Evolutionary conservation across 345 rosid species (phyloP), one percentile per base, ranked within the genome.

Genomic region (Mangifera indica): DNA sequence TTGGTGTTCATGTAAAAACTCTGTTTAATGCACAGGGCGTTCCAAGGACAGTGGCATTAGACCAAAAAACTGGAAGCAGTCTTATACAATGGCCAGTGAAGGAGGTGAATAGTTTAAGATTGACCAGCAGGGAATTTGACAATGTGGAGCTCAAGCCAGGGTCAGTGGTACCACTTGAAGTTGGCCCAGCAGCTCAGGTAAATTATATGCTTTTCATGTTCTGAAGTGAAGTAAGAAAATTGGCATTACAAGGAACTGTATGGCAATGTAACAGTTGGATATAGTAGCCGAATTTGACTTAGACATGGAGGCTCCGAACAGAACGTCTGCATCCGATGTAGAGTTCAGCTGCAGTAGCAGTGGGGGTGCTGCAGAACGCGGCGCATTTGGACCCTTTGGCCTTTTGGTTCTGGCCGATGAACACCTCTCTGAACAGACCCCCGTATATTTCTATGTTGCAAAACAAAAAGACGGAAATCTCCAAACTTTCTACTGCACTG

Each of bases 361-460:
- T 6, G 78, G 82, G 1, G 93, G 97, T 25, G 85, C 93, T 24
- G 71, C 84, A 25, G 81, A 83, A 15, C 92, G 93, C 7, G 89
- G 90, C 3, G 88, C 96, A 10, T 62, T 92, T 51, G 99, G 99
- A 60, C 99, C 99, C 3, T 95, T 95, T 29, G 99, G 99, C 49
- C 78, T 95, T 57, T 76, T 87, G 8, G 93, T 92, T 63, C 96
- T 95, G 0, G 91, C 99, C 0, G 92, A 89, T 49, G 73, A 81
- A 0, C 70, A 65, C 64, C 91, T 79, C 32, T 51, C 80, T 0
- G 99, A 95, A 79, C 90, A 85, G 56, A 95, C 99, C n/a, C 96
- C 98, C 0, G 96, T 95, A 10, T 91, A 90, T 79, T 95, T 95
- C 83, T 86, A 91, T 24, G 80, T 95, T 7, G 72, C 85, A 7